Base-by-base conservation (phyloP, 139 green algal genomes). In the Chlamydomonas schloesseri region DNA sequence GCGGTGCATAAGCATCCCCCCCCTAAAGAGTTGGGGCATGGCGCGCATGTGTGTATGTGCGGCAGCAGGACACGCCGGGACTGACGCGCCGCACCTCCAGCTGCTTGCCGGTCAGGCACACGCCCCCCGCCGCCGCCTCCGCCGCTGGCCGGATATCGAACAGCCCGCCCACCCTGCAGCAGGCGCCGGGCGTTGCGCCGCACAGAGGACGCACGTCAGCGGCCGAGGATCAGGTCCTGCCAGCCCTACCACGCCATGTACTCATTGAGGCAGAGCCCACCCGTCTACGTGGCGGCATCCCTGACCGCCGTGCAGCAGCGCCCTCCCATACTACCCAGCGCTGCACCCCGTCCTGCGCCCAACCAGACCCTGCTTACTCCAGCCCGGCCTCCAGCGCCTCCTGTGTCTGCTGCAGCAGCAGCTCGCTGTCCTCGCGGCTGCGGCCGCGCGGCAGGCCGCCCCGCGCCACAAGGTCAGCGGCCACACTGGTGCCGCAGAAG, bases 351-450 rank as follows among this genome's bases (percentile, higher is more conserved):
- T 71, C 6, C n/a, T n/a, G n/a, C n/a, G n/a, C n/a, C n/a, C n/a
- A n/a, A n/a, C n/a, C n/a, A n/a, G n/a, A n/a, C n/a, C 31, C n/a
- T 4, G 13, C 74, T 24, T 70, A 88, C 82, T 77, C 64, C n/a
- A 95, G 86, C 13, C 82, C 37, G 0, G 90, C 88, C 2, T 89
- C 14, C 62, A 81, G 26, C 2, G 95, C 95, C 79, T 98, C 93
- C 36, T 68, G 85, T 1, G 96, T 98, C 87, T 97, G 88, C 74
- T 93, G 75, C 60, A 97, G 93, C 86, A 97, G 87, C 65, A 81
- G 31, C 78, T 96, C 91, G 74, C 91, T 95, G 58, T 95, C 91
- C 33, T 71, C 84, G 46, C 85, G 76, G 34, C 81, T 91, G 20
- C 31, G 28, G 0, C 94, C 96, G 14, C 96, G 70, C 0, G 91